Base-by-base conservation (phyloP, 495 filamentous ascomycete genomes). In the Lepraria neglecta region DNA sequence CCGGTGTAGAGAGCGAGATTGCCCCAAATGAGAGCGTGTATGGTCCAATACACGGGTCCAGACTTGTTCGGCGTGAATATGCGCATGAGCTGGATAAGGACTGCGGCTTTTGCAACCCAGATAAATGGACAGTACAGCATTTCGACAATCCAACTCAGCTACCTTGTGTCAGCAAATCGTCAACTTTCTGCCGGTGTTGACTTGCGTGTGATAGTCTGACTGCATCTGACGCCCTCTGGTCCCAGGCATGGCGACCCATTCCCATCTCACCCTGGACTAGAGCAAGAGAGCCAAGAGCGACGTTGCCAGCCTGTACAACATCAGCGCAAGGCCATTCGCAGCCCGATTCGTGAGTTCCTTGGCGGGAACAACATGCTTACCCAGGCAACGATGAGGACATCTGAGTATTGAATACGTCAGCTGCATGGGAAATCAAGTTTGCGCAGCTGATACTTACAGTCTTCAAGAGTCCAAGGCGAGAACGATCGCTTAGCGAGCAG, bases 61-160 rank as follows among this genome's bases (percentile, higher is more conserved):
- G 38, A 57, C 54, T 57, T 57, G 27, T 57, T 42, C n/a, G 54
- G 54, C 40, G 54, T 27, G 14, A 57, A 57, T 15, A 57, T 57
- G 2, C 42, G 54, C 19, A 57, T 44, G 11, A 57, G 19, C 28
- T 43, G 33, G 35, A 57, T 11, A 15, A 57, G 38, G 24, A 57
- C 38, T 5, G 54, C 54, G 1, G 38, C 35, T 12, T 57, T 57
- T 1, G 38, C 54, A 42, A 57, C 21, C 54, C 54, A 57, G 6
- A 57, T 21, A 11, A 31, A 28, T 2, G 38, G 54, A 9, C 38
- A 24, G 54, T 57, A 57, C 15, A 43, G 35, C 24, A 57, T 5
- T 28, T 44, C 35, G 6, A 30, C n/a, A 10, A 57, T 57, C 54
- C 54, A 57, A 19, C 38, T 17, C 42, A 44, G 11, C 54, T 45